Evolutionary conservation across 768 basidiomycete species (phyloP).

Genomic region (Dictyophora rubrovolvata): DNA sequence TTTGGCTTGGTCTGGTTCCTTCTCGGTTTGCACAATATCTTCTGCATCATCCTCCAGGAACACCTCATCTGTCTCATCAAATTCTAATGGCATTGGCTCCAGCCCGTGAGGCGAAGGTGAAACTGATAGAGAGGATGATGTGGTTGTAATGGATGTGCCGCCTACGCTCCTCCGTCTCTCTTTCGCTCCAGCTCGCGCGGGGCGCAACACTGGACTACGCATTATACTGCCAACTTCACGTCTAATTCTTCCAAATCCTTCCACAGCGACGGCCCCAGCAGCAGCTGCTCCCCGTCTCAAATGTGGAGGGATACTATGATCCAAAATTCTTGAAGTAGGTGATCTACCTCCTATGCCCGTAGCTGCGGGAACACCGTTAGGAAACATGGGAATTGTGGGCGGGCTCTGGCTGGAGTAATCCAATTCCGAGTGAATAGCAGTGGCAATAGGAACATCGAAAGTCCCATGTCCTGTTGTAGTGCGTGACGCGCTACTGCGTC

Average conservation of each 20-base stretch:
- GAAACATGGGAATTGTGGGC: conserved; percentile 65
- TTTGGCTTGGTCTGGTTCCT: conserved; percentile 7
- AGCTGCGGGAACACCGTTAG: conserved; percentile 48
- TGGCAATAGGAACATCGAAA: conserved; percentile 72
- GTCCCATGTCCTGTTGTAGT: conserved; percentile 22
- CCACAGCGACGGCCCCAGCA: conserved; percentile 44
- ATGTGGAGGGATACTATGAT: conserved; percentile 16
- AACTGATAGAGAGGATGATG: not conserved
- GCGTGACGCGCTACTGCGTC: not conserved
- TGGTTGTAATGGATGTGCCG: not conserved
- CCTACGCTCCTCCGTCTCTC: conserved; percentile 11
- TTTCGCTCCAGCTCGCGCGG: conserved; percentile 18
- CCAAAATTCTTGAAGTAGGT: conserved; percentile 27
- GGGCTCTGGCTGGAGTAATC: conserved; percentile 32
- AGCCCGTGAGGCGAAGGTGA: not conserved
- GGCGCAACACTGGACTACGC: conserved; percentile 31
- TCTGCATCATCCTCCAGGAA: conserved; percentile 24
- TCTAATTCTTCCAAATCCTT: conserved; percentile 48
- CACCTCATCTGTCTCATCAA: conserved; percentile 64
- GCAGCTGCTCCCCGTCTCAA: conserved; percentile 35
- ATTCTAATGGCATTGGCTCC: conserved; percentile 38
- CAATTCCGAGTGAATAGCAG: conserved; percentile 57
- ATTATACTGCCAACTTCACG: conserved; percentile 42
- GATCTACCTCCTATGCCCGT: conserved; percentile 29
- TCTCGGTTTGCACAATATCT: not conserved